These are phyloP conservation scores for Populus ilicifolia DNA, from an alignment of 345 rosid genomes.

Conservation along the genomic window DNA sequence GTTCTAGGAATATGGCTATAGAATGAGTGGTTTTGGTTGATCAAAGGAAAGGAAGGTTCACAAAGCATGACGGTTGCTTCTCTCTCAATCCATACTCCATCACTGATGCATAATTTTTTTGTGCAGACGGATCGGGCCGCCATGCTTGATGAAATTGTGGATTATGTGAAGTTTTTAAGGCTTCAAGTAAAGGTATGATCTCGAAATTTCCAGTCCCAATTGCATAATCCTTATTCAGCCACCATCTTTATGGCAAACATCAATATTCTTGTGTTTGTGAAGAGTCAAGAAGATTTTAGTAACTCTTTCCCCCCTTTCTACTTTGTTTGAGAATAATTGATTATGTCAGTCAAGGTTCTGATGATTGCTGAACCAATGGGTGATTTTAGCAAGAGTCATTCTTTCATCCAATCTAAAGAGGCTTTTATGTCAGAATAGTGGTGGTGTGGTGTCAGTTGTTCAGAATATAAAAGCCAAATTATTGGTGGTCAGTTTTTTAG, in stretches of 20 bases:
- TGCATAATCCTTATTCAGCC: not conserved
- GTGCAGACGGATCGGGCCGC: conserved; percentile 89
- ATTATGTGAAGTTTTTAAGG: conserved; percentile 96
- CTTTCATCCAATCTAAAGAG: conserved; percentile 4
- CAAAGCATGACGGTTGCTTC: not conserved
- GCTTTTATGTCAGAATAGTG: conserved; percentile 3
- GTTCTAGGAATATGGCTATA: not conserved
- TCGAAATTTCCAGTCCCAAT: not conserved
- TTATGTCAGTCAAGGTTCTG: conserved; percentile 1
- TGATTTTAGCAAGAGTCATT: conserved; percentile 1
- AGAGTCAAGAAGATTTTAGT: not conserved
- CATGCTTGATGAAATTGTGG: conserved; percentile 99
- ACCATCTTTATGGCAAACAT: not conserved
- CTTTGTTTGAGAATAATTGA: not conserved
- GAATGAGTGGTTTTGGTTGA: not conserved
- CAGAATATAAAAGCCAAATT: conserved; percentile 1
- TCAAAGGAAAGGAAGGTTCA: not conserved
- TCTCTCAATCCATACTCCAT: not conserved
- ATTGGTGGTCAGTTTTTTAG: not conserved
- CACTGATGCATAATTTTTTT: conserved; percentile 10
- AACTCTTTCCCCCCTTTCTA: not conserved
- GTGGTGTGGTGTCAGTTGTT: not conserved
- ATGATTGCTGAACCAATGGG: not conserved
- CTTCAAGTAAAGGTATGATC: conserved; percentile 91
- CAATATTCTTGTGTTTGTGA: not conserved